Evolutionary conservation across 352 stramenopile species (phyloP).

Genomic region (Phytophthora sp.): DNA sequence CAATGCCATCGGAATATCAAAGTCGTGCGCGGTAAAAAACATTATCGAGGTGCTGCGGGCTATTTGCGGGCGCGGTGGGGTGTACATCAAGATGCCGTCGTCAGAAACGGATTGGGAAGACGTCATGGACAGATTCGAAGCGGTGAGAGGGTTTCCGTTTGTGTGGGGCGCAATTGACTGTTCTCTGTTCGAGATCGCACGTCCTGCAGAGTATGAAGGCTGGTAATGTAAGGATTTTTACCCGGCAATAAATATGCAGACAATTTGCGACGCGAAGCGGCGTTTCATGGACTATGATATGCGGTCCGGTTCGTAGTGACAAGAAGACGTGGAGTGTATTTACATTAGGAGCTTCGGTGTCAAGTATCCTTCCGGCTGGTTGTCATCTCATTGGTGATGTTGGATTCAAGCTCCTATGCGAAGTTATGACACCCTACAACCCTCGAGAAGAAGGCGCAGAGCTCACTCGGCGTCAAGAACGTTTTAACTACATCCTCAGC

Average conservation of each 20-base stretch:
- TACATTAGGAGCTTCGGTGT: too few species aligned
- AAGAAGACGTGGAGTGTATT: background rate
- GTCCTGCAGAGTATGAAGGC: background rate
- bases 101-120: too few species aligned
- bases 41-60: too few species aligned
- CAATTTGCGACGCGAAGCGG: background rate
- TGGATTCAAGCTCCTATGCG: background rate
- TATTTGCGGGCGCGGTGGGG: too few species aligned
- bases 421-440: background rate
- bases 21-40: too few species aligned
- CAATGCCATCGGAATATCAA: too few species aligned
- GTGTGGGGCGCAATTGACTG: background rate
- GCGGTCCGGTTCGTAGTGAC: background rate
- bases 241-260: background rate
- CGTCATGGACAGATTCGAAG: too few species aligned
- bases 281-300: background rate
- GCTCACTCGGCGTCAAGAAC: background rate
- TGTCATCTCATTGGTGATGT: background rate
- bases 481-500: background rate
- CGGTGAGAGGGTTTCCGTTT: background rate
- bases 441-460: background rate
- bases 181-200: background rate
- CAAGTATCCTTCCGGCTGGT: background rate
- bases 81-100: too few species aligned
- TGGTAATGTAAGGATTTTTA: background rate